Conservation (phyloP, 2,329 filamentous ascomycete genomes). For the Cryphonectria carpinicola region DNA sequence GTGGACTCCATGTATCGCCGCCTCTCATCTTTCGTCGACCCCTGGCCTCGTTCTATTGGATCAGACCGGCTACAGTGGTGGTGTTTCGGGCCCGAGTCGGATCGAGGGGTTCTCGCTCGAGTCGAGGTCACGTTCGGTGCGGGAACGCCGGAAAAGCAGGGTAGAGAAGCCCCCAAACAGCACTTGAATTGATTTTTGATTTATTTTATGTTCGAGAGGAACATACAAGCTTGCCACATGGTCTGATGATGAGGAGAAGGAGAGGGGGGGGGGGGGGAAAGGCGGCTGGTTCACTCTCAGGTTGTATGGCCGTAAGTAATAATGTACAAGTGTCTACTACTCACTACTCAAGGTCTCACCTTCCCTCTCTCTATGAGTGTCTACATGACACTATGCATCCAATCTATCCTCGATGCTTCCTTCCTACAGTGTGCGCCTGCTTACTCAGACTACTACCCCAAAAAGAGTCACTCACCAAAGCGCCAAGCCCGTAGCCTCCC, state of each 20-base stretch:
- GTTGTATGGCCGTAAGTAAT: too few species aligned
- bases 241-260: too few species aligned
- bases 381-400: neutral
- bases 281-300: too few species aligned
- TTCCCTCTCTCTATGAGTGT: neutral
- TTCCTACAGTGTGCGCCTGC: neutral
- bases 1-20: neutral
- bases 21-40: neutral
- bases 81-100: constrained; percentile 1
- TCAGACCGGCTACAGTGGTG: neutral
- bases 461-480: neutral
- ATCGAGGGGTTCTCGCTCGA: neutral
- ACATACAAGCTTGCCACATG: neutral
- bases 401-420: neutral
- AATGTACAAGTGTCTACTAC: neutral
- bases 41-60: neutral
- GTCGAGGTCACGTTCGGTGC: neutral
- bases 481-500: neutral
- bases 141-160: neutral
- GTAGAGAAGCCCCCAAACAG: neutral
- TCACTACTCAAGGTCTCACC: neutral
- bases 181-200: too few species aligned
- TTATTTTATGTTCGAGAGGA: too few species aligned
- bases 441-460: neutral
- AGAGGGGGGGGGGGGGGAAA: too few species aligned